Base-by-base conservation (phyloP, 192 early-diverging fungal species). In the Irineochytrium annulatum region DNA sequence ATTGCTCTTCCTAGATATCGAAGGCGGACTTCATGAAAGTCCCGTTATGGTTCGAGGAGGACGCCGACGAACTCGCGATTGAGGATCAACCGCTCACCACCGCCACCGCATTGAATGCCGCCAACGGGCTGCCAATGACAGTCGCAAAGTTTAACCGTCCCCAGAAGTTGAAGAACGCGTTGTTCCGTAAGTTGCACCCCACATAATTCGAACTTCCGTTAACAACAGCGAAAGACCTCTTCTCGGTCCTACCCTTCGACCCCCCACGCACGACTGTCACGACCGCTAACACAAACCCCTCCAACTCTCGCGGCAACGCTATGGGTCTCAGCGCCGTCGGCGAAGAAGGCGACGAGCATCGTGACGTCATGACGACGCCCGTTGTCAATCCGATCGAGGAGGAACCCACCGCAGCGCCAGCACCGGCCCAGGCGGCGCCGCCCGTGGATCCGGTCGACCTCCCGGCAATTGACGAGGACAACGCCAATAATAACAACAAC, bases 11-110 rank as follows among this genome's bases (percentile, higher is more conserved):
- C 17, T 62, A 75, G 64, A 55, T 75, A 20, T 69, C 46, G 32
- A 63, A 49, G 26, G 46, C 55, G 19, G 79, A 81, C 43, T 81
- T 69, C 60, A 24, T 68, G 45, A 28, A 39, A 4, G 54, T 69
- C 17, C 31, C 69, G 17, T 60, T 82, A 2, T 82, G 80, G 80
- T 79, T 82, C 62, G 80, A 82, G 51, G 73, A 79, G 17, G 76
- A 75, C 1, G 4, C 22, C 2, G 76, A 72, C 19, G 65, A 75
- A 27, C 16, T 26, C 6, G 32, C 19, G 6, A 59, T 62, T 22
- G 66, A 62, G 2, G 55, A 55, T 27, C 34, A 26, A 59, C 14
- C 26, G 13, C 20, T 55, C 32, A 31, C 27, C 17, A 34, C n/a
- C n/a, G n/a, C n/a, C n/a, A n/a, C n/a, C n/a, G n/a, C n/a, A n/a